Base-by-base conservation (phyloP, 2,329 filamentous ascomycete species). In the Cyphellophora europaea region DNA sequence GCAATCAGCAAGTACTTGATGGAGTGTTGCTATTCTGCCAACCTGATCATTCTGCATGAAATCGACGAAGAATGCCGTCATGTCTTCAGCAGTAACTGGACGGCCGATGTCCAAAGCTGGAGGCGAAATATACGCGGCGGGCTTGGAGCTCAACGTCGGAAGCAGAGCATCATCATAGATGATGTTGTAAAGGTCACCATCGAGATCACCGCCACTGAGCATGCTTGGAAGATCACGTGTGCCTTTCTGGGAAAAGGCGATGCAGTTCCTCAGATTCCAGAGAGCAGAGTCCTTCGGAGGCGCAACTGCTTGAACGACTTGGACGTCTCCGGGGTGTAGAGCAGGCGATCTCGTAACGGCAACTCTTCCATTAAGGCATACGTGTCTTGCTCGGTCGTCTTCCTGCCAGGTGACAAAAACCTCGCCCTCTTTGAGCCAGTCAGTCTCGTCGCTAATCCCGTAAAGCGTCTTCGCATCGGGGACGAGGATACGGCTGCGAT, bases 381-480 rank as follows among this genome's bases (percentile, higher is more conserved):
- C 47, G 30, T 54, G 45, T 21, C 47, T 42, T 23, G 48, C 33
- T 3, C 49, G 49, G 12, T 58, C 48, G 11, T 57, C 49, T 30
- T 40, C 62, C 30, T 76, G 64, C 23, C 71, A 74, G 0, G 72
- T 70, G 35, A 82, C 70, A 47, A 77, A 88, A 0, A 89, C 70
- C 43, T 93, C 65, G 1, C 72, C 71, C 49, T 84, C 77, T 6
- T 69, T 44, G 0, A 93, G 63, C 21, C 69, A 72, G 0, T 72
- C 74, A 0, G 82, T 86, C 55, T 93, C 85, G 42, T 93, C 86
- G 74, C 91, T 82, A 33, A 93, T 68, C 0, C 86, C 86, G 47
- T 86, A 87, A 0, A 93, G 65, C 0, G 83, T 87, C n/a, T 79
- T 70, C 0, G 82, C 86, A 11, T 78, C 55, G 0, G 70, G 56